These are phyloP conservation scores for Diaporthe sp. DNA, from an alignment of 2,329 filamentous ascomycete genomes.

Conservation along the genomic window DNA sequence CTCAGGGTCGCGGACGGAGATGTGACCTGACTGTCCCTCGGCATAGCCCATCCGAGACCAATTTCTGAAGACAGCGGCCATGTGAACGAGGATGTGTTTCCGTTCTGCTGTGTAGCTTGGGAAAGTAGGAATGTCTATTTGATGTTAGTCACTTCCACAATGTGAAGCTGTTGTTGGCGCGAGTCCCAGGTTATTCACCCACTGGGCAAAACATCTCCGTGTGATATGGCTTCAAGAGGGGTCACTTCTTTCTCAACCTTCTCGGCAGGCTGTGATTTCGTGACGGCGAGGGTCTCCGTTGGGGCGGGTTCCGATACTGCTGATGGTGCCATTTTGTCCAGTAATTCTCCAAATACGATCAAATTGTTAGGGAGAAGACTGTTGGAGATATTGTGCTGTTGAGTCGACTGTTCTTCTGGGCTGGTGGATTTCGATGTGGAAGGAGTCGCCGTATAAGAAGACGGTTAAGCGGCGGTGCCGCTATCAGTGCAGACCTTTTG, in stretches of 20 bases:
- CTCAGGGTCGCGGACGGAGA: conserved; percentile 77
- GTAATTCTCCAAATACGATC: no score
- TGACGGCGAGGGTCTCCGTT: conserved; percentile 12
- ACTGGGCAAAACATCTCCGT: conserved; percentile 48
- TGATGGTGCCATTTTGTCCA: conserved; percentile 35
- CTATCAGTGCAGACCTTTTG: conserved; percentile 31
- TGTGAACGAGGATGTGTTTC: conserved; percentile 75
- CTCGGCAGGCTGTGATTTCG: conserved; percentile 33
- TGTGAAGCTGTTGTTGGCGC: neutral
- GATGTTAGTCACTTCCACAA: conserved; percentile 9
- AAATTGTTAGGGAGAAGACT: neutral
- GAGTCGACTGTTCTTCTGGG: neutral
- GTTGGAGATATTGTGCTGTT: neutral
- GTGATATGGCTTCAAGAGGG: conserved; percentile 48
- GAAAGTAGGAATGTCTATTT: conserved; percentile 60
- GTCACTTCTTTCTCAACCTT: conserved; percentile 43
- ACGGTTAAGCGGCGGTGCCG: conserved; percentile 10
- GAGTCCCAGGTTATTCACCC: neutral
- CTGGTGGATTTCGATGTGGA: neutral
- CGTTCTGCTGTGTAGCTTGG: conserved; percentile 62
- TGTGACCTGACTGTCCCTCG: conserved; percentile 76
- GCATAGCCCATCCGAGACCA: conserved; percentile 75
- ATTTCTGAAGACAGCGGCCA: conserved; percentile 77
- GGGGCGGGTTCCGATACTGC: conserved; percentile 28
- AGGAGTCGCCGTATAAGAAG: conserved; percentile 25